Evolutionary conservation across 2,329 filamentous ascomycete genomes (phyloP).

Genomic region (Magnaporthiopsis rhizophila): DNA sequence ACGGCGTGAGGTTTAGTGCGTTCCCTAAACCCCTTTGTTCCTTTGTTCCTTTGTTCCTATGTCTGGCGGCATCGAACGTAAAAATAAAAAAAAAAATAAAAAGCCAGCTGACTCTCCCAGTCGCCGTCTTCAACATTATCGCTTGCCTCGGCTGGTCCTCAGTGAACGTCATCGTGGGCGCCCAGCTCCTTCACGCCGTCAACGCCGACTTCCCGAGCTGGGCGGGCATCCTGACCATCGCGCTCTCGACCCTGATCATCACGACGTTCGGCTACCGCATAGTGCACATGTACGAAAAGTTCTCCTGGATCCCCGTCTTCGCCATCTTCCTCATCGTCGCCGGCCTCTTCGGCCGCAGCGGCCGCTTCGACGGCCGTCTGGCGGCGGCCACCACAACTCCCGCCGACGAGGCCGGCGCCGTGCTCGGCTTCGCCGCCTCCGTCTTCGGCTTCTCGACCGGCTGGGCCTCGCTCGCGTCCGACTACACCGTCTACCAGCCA

Average conservation of each 20-base stretch:
- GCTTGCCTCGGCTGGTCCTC: conserved; percentile 69
- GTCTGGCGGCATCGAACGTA: not conserved
- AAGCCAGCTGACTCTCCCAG: conserved; percentile 20
- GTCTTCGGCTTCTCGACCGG: conserved; percentile 63
- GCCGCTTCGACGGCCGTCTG: conserved; percentile 35
- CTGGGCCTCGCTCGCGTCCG: conserved; percentile 52
- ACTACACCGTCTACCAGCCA: conserved; percentile 49
- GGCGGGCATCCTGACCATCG: conserved; percentile 69
- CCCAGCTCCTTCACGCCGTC: conserved; percentile 68
- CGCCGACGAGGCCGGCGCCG: conserved; percentile 40
- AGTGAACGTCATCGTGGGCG: conserved; percentile 73
- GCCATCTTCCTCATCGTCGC: conserved; percentile 44
- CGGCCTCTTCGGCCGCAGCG: conserved; percentile 28
- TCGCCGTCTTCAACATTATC: conserved; percentile 63
- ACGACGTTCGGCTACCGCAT: conserved; percentile 70
- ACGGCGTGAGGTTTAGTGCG: conserved; percentile 58
- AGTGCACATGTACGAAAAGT: conserved; percentile 71
- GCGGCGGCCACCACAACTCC: conserved; percentile 41
- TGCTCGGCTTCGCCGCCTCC: conserved; percentile 59
- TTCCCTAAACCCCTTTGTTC: conserved; percentile 10
- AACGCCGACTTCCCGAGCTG: conserved; percentile 61
- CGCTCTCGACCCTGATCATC: conserved; percentile 57
- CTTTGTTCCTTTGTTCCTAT: too few species aligned
- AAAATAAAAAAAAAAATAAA: too few species aligned
- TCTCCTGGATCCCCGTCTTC: conserved; percentile 59